Evolutionary conservation across 2,329 filamentous ascomycete genomes (phyloP), one percentile per base, ranked within the genome.

Genomic region (Mollisia scopiformis): DNA sequence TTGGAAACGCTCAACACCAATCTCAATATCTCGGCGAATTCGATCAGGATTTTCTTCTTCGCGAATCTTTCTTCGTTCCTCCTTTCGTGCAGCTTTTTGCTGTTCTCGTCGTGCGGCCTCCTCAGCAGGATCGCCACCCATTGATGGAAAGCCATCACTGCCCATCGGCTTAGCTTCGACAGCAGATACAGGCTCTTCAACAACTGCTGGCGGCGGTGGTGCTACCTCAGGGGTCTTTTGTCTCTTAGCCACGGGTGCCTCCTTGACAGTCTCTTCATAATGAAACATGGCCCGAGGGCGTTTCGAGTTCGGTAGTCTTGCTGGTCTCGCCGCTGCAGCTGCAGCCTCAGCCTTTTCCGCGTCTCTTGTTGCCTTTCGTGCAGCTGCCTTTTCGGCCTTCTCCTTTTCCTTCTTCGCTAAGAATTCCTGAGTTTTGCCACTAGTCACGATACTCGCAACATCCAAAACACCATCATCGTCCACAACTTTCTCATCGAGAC

Each of bases 371-470:
- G 82, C 82, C 70, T 89, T 90, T 67, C 83, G 86, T 23, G 82
- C 79, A 30, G 79, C 81, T 51, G 82, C 81, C 75, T 86, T 88
- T 62, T 90, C 87, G 5, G 82, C 81, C 80, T 91, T 93, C 71
- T 93, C 90, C 72, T 88, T 90, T 72, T 94, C 91, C 74, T 91
- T 92, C 76, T 91, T 91, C 10, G 90, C 91, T 6, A 95, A 78
- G 69, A 93, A 94, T 69, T 95, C 91, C 68, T 87, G 86, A 68
- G 92, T 92, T 74, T 92, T 90, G 31, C 91, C 91, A 68, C 87
- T 90, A 1, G 90, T 90, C 35, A 95, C 91, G 66, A 95, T 93
- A 66, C 84, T 89, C n/a, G 91, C 92, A 50, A 95, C 90, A 68
- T 95, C 90, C 2, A 95, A 79, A 8, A 93, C 90, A 25, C 91